These are phyloP conservation scores for Tremella fuciformis DNA, from an alignment of 768 basidiomycete species.

Conservation along the genomic window DNA sequence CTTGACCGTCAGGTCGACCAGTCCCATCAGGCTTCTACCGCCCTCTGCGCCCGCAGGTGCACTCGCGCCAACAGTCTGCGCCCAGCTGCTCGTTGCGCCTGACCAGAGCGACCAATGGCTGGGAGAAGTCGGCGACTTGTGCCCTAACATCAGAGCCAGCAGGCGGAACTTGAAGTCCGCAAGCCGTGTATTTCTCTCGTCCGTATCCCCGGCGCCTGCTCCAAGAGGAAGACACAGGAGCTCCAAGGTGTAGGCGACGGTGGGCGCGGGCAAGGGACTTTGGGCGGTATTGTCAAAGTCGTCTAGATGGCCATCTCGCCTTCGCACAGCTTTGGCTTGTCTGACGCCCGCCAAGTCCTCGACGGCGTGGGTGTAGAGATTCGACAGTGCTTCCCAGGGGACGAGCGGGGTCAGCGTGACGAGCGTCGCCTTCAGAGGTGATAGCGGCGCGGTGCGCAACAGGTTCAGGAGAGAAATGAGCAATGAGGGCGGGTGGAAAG, in stretches of 20 bases:
- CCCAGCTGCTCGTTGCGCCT: too few relatives aligned
- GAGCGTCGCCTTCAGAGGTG: not conserved
- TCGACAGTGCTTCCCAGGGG: not conserved
- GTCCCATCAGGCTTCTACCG: too few relatives aligned
- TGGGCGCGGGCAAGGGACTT: not conserved
- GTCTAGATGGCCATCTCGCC: not conserved
- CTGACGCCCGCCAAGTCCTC: not conserved
- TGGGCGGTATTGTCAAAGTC: not conserved
- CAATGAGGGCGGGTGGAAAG: not conserved
- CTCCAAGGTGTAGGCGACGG: not conserved
- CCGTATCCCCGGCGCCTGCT: too few relatives aligned
- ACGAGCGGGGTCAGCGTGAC: not conserved
- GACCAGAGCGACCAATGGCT: too few relatives aligned
- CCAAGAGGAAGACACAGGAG: not conserved
- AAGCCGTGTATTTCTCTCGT: too few relatives aligned
- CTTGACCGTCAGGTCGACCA: too few relatives aligned
- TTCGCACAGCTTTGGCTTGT: not conserved
- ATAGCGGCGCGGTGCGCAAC: not conserved
- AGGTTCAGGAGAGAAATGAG: conserved; percentile 1
- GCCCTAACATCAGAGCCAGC: too few relatives aligned
- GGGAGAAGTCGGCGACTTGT: too few relatives aligned
- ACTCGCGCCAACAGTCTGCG: too few relatives aligned
- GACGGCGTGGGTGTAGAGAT: not conserved
- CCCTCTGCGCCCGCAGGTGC: too few relatives aligned
- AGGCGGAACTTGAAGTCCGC: too few relatives aligned